Evolutionary conservation across 331 rosid genomes (phyloP).

Genomic region (Stylosanthes scabra): DNA sequence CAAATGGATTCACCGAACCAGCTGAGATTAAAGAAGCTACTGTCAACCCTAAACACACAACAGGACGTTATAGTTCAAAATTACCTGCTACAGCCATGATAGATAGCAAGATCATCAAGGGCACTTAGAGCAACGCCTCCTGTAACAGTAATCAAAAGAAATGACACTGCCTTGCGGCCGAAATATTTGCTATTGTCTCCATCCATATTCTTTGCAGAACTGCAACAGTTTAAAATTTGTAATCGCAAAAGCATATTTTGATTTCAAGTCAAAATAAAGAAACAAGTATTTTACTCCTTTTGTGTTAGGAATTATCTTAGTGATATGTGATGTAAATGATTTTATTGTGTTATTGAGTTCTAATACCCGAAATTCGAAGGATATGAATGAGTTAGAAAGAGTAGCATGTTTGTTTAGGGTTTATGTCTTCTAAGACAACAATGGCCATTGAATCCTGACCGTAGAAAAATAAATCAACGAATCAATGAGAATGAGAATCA

Average conservation of each 20-base stretch:
- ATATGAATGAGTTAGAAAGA: too few relatives aligned
- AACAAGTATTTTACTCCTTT: neutral
- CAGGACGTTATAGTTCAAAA: constrained; percentile 21
- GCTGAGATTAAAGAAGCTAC: constrained; percentile 15
- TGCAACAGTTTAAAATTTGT: constrained; percentile 49
- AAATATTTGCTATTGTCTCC: constrained; percentile 57
- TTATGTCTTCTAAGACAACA: too few relatives aligned
- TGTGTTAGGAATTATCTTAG: constrained; percentile 3
- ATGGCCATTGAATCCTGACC: too few relatives aligned
- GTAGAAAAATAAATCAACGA: too few relatives aligned
- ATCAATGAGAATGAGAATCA: too few relatives aligned
- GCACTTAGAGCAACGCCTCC: constrained; percentile 98
- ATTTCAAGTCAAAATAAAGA: neutral
- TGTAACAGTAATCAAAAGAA: constrained; percentile 70
- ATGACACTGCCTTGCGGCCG: constrained; percentile 77
- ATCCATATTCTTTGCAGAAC: constrained; percentile 51
- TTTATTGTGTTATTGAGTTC: too few relatives aligned
- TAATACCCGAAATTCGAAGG: too few relatives aligned
- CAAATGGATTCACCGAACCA: constrained; percentile 19
- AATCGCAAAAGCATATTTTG: constrained; percentile 34
- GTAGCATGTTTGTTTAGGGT: too few relatives aligned
- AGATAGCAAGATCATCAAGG: constrained; percentile 83
- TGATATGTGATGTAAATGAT: too few relatives aligned
- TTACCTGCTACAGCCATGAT: constrained; percentile 89
- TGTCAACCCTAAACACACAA: constrained; percentile 28